Conservation (phyloP, 345 rosid genomes). For the Eucalyptus leucophloia region DNA sequence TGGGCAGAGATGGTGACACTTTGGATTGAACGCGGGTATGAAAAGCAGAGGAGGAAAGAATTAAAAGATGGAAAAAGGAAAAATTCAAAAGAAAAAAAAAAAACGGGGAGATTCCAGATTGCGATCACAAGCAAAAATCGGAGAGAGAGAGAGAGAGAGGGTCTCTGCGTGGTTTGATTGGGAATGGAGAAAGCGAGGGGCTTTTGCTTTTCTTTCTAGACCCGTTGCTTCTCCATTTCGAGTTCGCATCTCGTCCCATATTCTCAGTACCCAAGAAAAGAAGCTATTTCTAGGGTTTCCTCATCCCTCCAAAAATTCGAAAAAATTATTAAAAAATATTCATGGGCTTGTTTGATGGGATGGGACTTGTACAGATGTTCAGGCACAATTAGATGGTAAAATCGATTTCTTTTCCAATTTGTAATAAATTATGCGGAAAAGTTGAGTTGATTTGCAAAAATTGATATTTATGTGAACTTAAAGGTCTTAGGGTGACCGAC, state of each 20-base stretch:
- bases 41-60: not conserved
- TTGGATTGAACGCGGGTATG: not conserved
- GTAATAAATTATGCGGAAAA: not conserved
- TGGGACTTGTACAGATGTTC: not conserved
- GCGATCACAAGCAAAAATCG: not conserved
- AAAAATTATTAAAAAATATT: not conserved
- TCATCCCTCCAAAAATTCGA: not conserved
- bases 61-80: not conserved
- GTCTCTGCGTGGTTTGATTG: not conserved
- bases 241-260: not conserved
- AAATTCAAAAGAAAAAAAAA: not conserved
- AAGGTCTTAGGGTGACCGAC: not conserved
- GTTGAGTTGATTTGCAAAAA: not conserved
- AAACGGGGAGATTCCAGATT: not conserved
- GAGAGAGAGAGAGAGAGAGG: not conserved
- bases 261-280: not conserved
- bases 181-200: conserved; percentile 25
- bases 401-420: not conserved
- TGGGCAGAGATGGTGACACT: not conserved
- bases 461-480: not conserved
- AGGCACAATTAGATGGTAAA: not conserved
- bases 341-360: not conserved
- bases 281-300: not conserved
- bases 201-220: conserved; percentile 23
- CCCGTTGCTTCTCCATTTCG: not conserved